A percentile compares a stretch with the other conserved stretches of the same genome.
phyloP scores from a whole-genome alignment of 768 basidiomycete species.

The Multifurca ochricompacta region DNA sequence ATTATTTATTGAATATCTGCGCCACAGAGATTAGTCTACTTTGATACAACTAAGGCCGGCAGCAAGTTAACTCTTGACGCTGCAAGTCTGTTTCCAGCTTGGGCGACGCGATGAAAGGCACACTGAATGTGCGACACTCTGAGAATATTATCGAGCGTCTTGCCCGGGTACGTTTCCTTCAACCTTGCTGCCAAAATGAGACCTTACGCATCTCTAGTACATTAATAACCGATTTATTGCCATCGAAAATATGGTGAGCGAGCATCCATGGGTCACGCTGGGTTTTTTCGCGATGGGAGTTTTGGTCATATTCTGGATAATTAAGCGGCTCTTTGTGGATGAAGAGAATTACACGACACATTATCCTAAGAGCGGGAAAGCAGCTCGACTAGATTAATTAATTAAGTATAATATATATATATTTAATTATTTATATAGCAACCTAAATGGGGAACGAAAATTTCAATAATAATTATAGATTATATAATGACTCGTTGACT shows the following conservation, averaged over 20 bases:
- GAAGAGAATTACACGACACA: slow-evolving; percentile 2
- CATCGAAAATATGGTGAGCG: slow-evolving; percentile 24
- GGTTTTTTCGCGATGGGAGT: slow-evolving; percentile 22
- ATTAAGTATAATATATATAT: not conserved
- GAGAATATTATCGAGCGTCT: slow-evolving; percentile 63
- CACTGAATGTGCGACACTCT: slow-evolving; percentile 49
- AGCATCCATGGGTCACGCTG: slow-evolving; percentile 25
- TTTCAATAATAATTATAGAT: not conserved
- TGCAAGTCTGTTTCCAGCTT: slow-evolving; percentile 59
- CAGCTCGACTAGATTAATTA: slow-evolving; percentile 16
- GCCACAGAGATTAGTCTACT: slow-evolving; percentile 63
- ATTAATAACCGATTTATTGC: slow-evolving; percentile 26
- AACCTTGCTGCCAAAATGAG: not conserved
- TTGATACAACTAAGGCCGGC: slow-evolving; percentile 54
- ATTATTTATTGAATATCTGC: not conserved
- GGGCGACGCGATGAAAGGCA: slow-evolving; percentile 51
- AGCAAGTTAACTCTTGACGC: slow-evolving; percentile 48
- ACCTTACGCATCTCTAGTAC: slow-evolving; percentile 22
- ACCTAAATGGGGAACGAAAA: not conserved
- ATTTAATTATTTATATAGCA: slow-evolving; percentile 3
- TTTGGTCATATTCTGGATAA: slow-evolving; percentile 18
- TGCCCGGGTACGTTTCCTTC: slow-evolving; percentile 44
- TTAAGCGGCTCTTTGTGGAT: slow-evolving; percentile 24
- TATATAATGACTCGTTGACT: not conserved
- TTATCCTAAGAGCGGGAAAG: slow-evolving; percentile 3